A percentile compares a stretch with the other conserved stretches of the same genome.
Evolutionary conservation across 345 rosid genomes (phyloP).

Genomic region (Citrus hindsii): DNA sequence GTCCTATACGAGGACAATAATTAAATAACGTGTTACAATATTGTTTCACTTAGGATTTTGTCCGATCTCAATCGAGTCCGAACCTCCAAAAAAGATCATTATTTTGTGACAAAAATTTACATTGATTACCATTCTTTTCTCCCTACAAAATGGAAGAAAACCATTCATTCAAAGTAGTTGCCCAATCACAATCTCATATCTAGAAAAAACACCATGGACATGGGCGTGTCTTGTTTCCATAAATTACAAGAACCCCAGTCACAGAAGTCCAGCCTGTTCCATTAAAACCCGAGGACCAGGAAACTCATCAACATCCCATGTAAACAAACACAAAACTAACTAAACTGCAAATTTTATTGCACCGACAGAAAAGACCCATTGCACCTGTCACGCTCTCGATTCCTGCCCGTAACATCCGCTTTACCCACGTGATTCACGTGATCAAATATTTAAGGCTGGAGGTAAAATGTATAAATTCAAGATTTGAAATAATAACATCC

Average conservation of each 20-base stretch:
- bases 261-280: background rate
- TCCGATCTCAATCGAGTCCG: too few species aligned
- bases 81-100: too few species aligned
- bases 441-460: background rate
- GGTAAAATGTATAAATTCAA: background rate
- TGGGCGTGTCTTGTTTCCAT: background rate
- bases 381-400: background rate
- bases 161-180: background rate
- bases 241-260: background rate
- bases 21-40: too few species aligned
- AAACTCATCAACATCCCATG: background rate
- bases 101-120: too few species aligned
- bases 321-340: background rate
- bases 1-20: too few species aligned
- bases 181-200: background rate
- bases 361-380: background rate
- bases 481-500: background rate
- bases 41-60: too few species aligned
- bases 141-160: background rate
- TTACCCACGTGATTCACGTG: slow-evolving; percentile 33
- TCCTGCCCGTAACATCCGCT: slow-evolving; percentile 11
- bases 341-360: background rate
- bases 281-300: background rate
- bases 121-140: too few species aligned
- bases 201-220: background rate